Base-by-base conservation (phyloP, 805 yeast genomes). In the Wickerhamiella allomyrinae region DNA sequence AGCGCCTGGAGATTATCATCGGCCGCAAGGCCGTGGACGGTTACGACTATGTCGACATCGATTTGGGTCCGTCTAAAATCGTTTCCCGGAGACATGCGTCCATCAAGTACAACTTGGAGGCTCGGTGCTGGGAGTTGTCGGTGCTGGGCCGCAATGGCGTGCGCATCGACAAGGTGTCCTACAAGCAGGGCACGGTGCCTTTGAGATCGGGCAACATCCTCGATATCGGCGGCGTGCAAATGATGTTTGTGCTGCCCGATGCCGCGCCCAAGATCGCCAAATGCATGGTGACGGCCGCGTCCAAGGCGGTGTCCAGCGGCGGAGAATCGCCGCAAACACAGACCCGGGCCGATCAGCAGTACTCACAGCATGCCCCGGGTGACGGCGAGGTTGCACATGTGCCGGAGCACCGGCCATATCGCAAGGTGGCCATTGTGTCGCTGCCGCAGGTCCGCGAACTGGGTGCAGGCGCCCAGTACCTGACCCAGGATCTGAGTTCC, bases 181-280 rank as follows among this genome's bases (percentile, higher is more conserved):
- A 66, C 31, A 55, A 59, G 22, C 61, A 60, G 21, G 67, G 65
- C 8, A 68, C 71, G 2, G 62, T 52, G 24, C 46, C 77, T 10
- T 69, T 91, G 43, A 70, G 72, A 41, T 79, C 93, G 2, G 98
- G 98, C n/a, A 82, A 89, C 34, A 76, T 91, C 14, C 62, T 91
- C 44, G 99, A 91, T 54, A 77, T 91, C 37, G 97, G 97, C 14
- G 96, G 96, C 5, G 86, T 95, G 9, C 97, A 91, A 62, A 91
- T 91, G 97, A 89, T 91, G 94, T 91, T 91, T 57, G 91, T 91
- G 29, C 67, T 91, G 50, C 99, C 99, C 2, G 96, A 87, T 58
- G 76, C 83, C 4, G 74, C 76, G 10, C 95, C 95, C 2, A 64
- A 62, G 25, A 69, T 87, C 7, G 72, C 81, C 5, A 15, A 20